These are phyloP conservation scores for Stygiomarasmius scandens DNA, from an alignment of 1,284 basidiomycete genomes.

Conservation along the genomic window DNA sequence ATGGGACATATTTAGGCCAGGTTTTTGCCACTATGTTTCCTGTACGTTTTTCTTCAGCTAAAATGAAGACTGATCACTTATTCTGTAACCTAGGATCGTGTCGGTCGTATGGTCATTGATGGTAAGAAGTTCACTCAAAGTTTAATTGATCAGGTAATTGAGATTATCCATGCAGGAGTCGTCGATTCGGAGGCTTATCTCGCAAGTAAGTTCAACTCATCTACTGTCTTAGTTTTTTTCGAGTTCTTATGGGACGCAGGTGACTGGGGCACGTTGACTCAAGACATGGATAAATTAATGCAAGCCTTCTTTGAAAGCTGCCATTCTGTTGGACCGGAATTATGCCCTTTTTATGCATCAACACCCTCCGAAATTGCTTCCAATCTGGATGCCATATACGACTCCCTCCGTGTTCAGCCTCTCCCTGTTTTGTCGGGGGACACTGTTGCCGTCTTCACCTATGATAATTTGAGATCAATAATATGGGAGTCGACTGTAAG, in stretches of 20 bases:
- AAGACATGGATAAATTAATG: slow-evolving; percentile 30
- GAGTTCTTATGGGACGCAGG: no score
- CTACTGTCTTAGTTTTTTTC: background rate
- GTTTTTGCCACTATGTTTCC: slow-evolving; percentile 53
- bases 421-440: background rate
- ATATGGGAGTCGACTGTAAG: no score
- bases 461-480: no score
- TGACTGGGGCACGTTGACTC: slow-evolving; percentile 25
- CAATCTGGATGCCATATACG: background rate
- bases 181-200: slow-evolving; percentile 39
- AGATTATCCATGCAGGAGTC: slow-evolving; percentile 30
- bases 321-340: slow-evolving; percentile 35
- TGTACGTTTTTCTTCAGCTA: no score
- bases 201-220: slow-evolving; percentile 24
- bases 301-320: slow-evolving; percentile 40
- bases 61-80: no score
- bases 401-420: background rate
- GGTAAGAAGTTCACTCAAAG: slow-evolving; percentile 22
- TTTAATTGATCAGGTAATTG: background rate
- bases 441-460: slow-evolving; percentile 4
- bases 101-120: slow-evolving; percentile 42
- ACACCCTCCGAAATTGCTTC: slow-evolving; percentile 28
- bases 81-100: slow-evolving; percentile 43
- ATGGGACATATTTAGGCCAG: slow-evolving; percentile 47
- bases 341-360: slow-evolving; percentile 41